Evolutionary conservation across 177 flowering plant species (phyloP).

Genomic region (Vitis hybrid): DNA sequence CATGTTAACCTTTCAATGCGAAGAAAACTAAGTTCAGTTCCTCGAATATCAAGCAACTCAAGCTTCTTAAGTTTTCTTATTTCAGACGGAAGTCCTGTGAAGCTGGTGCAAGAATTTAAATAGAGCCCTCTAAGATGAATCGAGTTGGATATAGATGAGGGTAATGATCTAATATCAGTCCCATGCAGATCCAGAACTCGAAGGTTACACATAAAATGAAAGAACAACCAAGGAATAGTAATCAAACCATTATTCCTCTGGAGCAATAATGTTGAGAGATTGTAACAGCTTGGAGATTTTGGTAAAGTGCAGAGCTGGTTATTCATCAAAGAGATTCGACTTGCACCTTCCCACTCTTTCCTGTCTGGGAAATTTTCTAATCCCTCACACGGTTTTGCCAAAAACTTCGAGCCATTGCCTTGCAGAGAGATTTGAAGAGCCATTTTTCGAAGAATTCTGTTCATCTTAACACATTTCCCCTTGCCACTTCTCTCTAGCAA

Average conservation of each 20-base stretch:
- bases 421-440: slow-evolving; percentile 1
- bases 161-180: slow-evolving; percentile 10
- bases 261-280: slow-evolving; percentile 16
- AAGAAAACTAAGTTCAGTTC: slow-evolving; percentile 1
- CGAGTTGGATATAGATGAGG: slow-evolving; percentile 10
- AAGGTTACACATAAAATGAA: slow-evolving; percentile 10
- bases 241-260: slow-evolving; percentile 4
- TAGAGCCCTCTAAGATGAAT: slow-evolving; percentile 12
- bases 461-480: slow-evolving; percentile 8
- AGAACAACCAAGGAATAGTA: slow-evolving; percentile 7
- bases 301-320: slow-evolving; percentile 11
- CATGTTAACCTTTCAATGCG: not conserved
- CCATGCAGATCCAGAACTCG: slow-evolving; percentile 14
- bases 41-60: slow-evolving; percentile 19
- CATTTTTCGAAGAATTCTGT: slow-evolving; percentile 4
- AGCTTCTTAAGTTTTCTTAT: slow-evolving; percentile 3
- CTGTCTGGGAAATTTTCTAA: not conserved
- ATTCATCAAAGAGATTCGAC: slow-evolving; percentile 14
- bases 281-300: not conserved
- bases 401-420: not conserved
- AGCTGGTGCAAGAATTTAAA: not conserved
- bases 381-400: not conserved
- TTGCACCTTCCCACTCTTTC: slow-evolving; percentile 7
- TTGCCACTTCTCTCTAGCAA: slow-evolving; percentile 10
- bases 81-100: too few relatives aligned